These are phyloP conservation scores for Stromatinia cepivora DNA, from an alignment of 2,329 filamentous ascomycete species.

Conservation along the genomic window DNA sequence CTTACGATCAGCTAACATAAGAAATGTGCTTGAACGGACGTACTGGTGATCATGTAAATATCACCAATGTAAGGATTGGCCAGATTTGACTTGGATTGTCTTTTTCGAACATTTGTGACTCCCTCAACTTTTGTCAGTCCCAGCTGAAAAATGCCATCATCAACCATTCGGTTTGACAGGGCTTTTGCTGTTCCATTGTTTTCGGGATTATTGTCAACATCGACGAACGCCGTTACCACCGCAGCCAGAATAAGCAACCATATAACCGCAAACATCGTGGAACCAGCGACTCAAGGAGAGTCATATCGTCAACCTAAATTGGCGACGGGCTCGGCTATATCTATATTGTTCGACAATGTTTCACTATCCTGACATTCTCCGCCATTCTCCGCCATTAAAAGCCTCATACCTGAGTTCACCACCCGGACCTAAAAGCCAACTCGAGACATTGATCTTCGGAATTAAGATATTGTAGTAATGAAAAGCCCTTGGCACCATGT, in stretches of 20 bases:
- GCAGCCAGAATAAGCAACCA: background rate
- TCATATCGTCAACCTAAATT: background rate
- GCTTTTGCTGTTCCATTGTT: background rate
- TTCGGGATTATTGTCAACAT: background rate
- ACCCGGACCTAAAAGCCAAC: background rate
- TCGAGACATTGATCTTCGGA: slow-evolving; percentile 10
- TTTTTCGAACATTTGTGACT: slow-evolving; percentile 6
- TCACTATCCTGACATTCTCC: slow-evolving; percentile 1
- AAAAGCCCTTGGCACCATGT: background rate
- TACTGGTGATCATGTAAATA: slow-evolving; percentile 22
- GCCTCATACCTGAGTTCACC: background rate
- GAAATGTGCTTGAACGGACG: background rate
- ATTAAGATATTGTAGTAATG: slow-evolving; percentile 3
- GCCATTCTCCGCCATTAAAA: background rate
- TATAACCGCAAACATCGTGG: slow-evolving; percentile 6
- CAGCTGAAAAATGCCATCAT: slow-evolving; percentile 13
- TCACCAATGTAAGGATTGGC: slow-evolving; percentile 18
- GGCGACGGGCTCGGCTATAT: background rate
- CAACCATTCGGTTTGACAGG: slow-evolving; percentile 2
- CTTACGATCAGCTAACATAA: background rate
- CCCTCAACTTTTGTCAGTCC: slow-evolving; percentile 3
- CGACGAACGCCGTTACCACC: background rate
- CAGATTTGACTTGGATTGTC: slow-evolving; percentile 9
- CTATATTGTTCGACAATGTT: background rate
- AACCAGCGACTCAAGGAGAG: background rate